These are phyloP conservation scores for Pseudoperonospora humuli DNA, from an alignment of 352 stramenopile species.

Conservation along the genomic window DNA sequence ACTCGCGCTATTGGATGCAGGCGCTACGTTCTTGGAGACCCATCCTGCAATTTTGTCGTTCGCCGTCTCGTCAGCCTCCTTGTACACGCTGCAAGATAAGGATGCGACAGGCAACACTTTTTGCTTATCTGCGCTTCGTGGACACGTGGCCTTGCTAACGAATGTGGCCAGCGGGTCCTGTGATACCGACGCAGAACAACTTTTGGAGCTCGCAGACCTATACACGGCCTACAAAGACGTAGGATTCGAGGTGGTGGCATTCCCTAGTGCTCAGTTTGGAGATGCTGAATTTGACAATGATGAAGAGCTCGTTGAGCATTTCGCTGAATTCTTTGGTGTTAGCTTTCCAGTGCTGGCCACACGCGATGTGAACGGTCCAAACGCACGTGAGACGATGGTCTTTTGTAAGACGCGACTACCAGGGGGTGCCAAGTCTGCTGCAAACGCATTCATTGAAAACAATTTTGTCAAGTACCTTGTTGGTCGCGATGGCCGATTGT, in stretches of 20 bases:
- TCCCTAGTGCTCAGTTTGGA: conserved; percentile 85
- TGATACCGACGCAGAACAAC: conserved; percentile 39
- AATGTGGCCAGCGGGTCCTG: conserved; percentile 48
- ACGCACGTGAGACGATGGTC: conserved; percentile 63
- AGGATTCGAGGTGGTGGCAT: conserved; percentile 62
- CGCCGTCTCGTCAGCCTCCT: conserved; percentile 29
- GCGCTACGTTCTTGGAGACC: conserved; percentile 37
- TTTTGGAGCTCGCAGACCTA: conserved; percentile 67
- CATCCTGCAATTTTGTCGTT: conserved; percentile 24
- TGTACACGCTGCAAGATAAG: conserved; percentile 69
- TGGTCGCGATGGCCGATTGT: conserved; percentile 59
- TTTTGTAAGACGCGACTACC: conserved; percentile 75
- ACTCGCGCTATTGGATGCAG: conserved; percentile 35
- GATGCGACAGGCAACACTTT: conserved; percentile 53
- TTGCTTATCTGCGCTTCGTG: conserved; percentile 49
- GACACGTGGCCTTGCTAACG: conserved; percentile 53
- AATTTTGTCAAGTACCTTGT: conserved; percentile 90
- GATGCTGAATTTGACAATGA: conserved; percentile 52
- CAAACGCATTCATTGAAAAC: conserved; percentile 73
- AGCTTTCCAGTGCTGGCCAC: conserved; percentile 59
- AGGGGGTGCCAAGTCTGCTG: conserved; percentile 20
- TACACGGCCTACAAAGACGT: conserved; percentile 42
- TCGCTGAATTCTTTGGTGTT: conserved; percentile 16
- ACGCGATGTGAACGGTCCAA: conserved; percentile 79
- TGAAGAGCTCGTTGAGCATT: conserved; percentile 15